Conservation (phyloP, 2,329 filamentous ascomycete species). For the Fusarium guadeloupense region DNA sequence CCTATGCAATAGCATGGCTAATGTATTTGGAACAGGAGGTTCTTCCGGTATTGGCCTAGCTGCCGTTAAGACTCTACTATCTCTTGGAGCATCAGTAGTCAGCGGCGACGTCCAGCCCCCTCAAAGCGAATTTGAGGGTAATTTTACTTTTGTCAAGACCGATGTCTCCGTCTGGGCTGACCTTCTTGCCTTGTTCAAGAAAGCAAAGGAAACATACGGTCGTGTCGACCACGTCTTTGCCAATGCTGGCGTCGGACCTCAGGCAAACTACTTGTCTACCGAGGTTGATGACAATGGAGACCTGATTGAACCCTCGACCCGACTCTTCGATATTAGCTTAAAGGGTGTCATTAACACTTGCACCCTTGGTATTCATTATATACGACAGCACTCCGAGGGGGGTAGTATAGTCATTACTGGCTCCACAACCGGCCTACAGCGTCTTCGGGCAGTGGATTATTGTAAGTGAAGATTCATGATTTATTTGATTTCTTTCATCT, state of each 20-base stretch:
- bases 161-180: constrained; percentile 62
- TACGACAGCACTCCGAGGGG: constrained; percentile 57
- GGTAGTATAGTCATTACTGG: constrained; percentile 64
- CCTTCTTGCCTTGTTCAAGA: constrained; percentile 61
- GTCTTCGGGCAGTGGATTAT: constrained; percentile 62
- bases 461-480: constrained; percentile 41
- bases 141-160: constrained; percentile 52
- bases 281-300: constrained; percentile 61
- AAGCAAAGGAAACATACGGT: constrained; percentile 68
- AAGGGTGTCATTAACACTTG: constrained; percentile 60
- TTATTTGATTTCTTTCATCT: background rate
- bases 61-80: constrained; percentile 61
- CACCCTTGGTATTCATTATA: constrained; percentile 58
- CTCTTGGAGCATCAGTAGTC: constrained; percentile 63
- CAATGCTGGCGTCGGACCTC: constrained; percentile 64
- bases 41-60: constrained; percentile 69
- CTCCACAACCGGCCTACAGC: constrained; percentile 61
- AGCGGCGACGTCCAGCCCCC: constrained; percentile 61
- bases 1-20: too few relatives aligned
- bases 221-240: constrained; percentile 82
- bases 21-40: constrained; percentile 58
- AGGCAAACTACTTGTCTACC: constrained; percentile 56
- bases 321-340: constrained; percentile 60
- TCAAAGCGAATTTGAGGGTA: constrained; percentile 32
- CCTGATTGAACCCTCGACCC: constrained; percentile 54